Conservation (phyloP, 805 yeast genomes). For the Pichia heedii region DNA sequence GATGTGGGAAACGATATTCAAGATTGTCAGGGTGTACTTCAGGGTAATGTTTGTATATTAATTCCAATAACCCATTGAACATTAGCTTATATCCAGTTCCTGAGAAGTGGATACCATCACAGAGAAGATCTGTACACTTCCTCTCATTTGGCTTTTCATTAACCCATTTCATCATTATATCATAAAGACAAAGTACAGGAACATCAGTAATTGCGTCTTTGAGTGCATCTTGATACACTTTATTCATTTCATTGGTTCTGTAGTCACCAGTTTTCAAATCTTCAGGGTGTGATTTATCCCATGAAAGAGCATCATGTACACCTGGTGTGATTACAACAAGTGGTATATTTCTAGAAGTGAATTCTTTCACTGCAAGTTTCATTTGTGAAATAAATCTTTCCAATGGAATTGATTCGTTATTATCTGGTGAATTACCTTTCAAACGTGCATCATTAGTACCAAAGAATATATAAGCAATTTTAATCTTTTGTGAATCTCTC, state of each 20-base stretch:
- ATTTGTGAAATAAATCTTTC: slow-evolving; percentile 42
- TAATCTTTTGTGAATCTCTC: slow-evolving; percentile 26
- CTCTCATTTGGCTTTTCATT: slow-evolving; percentile 1
- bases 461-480: slow-evolving; percentile 49
- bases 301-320: slow-evolving; percentile 37
- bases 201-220: slow-evolving; percentile 31
- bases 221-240: slow-evolving; percentile 44
- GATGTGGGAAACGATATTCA: slow-evolving; percentile 17
- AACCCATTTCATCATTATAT: slow-evolving; percentile 7
- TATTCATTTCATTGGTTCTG: slow-evolving; percentile 38
- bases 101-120: slow-evolving; percentile 40
- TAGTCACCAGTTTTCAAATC: slow-evolving; percentile 31
- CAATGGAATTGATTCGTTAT: slow-evolving; percentile 36
- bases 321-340: slow-evolving; percentile 59
- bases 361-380: slow-evolving; percentile 31
- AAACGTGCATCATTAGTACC: slow-evolving; percentile 67
- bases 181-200: slow-evolving; percentile 33
- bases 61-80: slow-evolving; percentile 24
- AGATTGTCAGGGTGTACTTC: slow-evolving; percentile 15
- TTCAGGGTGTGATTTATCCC: slow-evolving; percentile 29
- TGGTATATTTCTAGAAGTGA: slow-evolving; percentile 35
- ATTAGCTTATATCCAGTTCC: slow-evolving; percentile 31
- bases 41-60: slow-evolving; percentile 29
- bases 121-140: slow-evolving; percentile 16
- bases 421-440: slow-evolving; percentile 30